These are phyloP conservation scores for Acorus gramineus DNA, from an alignment of 106 monocot species.

Conservation along the genomic window DNA sequence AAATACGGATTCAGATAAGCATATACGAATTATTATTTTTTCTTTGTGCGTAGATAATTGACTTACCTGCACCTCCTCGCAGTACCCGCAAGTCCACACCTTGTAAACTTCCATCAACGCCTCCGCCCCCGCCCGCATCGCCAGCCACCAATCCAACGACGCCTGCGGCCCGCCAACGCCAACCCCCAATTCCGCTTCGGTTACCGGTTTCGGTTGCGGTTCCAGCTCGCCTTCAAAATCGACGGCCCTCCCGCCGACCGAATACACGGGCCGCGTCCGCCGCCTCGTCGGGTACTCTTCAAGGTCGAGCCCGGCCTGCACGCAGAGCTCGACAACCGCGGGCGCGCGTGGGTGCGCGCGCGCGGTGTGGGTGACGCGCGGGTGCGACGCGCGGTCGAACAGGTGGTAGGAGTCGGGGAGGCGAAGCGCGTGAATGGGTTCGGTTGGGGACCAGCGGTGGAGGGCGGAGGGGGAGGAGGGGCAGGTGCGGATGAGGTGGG, in stretches of 20 bases:
- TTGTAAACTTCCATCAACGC: conserved; percentile 60
- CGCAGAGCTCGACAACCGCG: conserved; percentile 62
- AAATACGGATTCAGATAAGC: too few relatives aligned
- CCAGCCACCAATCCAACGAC: conserved; percentile 42
- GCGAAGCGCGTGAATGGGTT: conserved; percentile 36
- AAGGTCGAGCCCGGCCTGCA: conserved; percentile 76
- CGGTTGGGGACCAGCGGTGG: conserved; percentile 63
- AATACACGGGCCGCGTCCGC: conserved; percentile 59
- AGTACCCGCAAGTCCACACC: conserved; percentile 73
- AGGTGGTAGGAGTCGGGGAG: conserved; percentile 73
- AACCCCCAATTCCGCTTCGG: too few relatives aligned
- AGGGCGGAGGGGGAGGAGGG: conserved; percentile 44
- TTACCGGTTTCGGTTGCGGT: neutral
- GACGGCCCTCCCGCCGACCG: conserved; percentile 63
- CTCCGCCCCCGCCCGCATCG: conserved; percentile 43
- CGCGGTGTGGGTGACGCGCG: conserved; percentile 66
- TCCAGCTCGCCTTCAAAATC: conserved; percentile 51
- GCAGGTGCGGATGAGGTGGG: conserved; percentile 66
- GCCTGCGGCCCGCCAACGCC: neutral
- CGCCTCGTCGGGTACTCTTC: conserved; percentile 48
- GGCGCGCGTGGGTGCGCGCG: conserved; percentile 45
- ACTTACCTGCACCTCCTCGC: conserved; percentile 39
- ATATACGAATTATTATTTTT: too few relatives aligned
- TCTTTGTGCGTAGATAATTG: too few relatives aligned
- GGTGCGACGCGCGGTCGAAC: conserved; percentile 51